Evolutionary conservation across 192 early-diverging fungal species (phyloP).

Genomic region (Allomyces javanicus): DNA sequence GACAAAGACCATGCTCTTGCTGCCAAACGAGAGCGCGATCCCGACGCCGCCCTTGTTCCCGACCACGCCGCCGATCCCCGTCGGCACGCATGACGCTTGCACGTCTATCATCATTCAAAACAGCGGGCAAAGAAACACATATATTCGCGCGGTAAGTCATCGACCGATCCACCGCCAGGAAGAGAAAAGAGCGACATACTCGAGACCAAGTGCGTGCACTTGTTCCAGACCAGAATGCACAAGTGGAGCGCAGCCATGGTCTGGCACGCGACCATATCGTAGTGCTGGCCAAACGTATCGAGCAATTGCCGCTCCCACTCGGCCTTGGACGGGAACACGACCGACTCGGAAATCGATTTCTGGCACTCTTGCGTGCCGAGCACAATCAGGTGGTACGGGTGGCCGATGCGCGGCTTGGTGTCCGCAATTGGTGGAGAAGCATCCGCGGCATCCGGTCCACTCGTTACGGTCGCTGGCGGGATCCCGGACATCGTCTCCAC

Average conservation of each 20-base stretch:
- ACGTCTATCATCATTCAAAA: neutral
- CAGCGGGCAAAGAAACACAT: too few relatives aligned
- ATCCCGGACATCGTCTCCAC: neutral
- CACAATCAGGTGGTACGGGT: constrained; percentile 9
- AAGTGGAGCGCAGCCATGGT: constrained; percentile 11
- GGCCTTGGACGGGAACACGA: constrained; percentile 1
- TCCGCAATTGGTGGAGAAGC: neutral
- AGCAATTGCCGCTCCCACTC: constrained; percentile 9
- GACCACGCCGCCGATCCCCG: constrained; percentile 11
- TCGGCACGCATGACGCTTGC: neutral
- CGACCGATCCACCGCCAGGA: too few relatives aligned
- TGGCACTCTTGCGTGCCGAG: constrained; percentile 18
- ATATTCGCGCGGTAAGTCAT: too few relatives aligned
- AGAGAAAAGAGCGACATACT: neutral
- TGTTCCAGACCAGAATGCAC: constrained; percentile 1
- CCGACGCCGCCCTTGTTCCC: constrained; percentile 13
- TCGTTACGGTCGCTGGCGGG: neutral
- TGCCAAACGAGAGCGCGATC: constrained; percentile 4
- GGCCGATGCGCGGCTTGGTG: neutral
- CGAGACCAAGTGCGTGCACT: neutral
- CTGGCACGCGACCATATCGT: constrained; percentile 6
- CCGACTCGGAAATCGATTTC: constrained; percentile 3
- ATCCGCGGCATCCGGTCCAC: neutral
- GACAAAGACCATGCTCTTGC: constrained; percentile 7
- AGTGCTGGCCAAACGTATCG: constrained; percentile 3